Evolutionary conservation across 768 basidiomycete species (phyloP).

Genomic region (Mrakia blollopis): DNA sequence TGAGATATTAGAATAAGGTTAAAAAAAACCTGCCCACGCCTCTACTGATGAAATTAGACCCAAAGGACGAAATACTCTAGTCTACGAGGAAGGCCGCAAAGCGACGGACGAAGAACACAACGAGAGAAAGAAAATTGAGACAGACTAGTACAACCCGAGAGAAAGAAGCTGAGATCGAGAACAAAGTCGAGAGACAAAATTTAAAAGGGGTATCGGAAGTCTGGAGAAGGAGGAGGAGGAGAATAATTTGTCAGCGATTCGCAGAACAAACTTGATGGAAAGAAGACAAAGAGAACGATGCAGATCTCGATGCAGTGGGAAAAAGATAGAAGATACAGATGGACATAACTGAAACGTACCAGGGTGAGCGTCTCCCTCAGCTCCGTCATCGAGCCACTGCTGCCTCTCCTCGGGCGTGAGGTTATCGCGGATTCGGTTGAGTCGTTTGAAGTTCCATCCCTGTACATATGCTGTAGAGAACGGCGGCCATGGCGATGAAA

Average conservation of each 20-base stretch:
- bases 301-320: no score
- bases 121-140: background rate
- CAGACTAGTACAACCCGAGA: background rate
- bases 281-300: no score
- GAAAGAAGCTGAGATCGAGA: background rate
- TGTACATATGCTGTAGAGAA: slow-evolving; percentile 3
- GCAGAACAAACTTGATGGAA: no score
- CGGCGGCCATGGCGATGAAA: background rate
- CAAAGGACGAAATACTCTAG: background rate
- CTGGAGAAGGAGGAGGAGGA: background rate
- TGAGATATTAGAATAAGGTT: no score
- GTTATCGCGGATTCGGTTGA: background rate
- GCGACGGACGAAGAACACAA: background rate
- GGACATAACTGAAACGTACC: background rate
- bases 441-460: background rate
- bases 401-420: slow-evolving; percentile 6
- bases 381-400: background rate
- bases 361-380: background rate
- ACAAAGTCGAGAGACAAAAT: background rate
- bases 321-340: background rate
- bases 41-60: background rate
- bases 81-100: background rate
- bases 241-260: background rate
- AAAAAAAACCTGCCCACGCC: no score
- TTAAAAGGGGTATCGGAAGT: slow-evolving; percentile 8